A percentile compares a stretch with the other conserved stretches of the same genome.
These are phyloP conservation scores for Nicotiana otophora DNA, from an alignment of 257 asterid species.

Conservation along the genomic window DNA sequence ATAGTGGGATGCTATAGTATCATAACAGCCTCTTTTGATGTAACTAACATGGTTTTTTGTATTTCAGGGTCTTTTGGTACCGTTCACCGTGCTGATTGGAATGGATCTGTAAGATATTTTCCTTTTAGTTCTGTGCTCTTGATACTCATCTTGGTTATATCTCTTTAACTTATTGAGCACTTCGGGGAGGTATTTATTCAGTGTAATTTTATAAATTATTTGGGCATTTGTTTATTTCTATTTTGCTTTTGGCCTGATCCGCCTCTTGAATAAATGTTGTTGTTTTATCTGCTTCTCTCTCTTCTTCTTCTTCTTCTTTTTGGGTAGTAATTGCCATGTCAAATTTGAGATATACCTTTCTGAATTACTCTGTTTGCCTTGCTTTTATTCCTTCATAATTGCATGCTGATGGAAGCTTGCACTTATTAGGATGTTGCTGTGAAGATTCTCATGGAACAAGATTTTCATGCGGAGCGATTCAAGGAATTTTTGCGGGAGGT, in stretches of 20 bases:
- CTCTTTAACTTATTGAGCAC: neutral
- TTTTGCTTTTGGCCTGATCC: neutral
- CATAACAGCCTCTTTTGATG: neutral
- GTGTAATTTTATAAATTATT: neutral
- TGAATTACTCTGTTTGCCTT: neutral
- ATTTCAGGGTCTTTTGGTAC: constrained; percentile 94
- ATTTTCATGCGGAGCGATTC: constrained; percentile 64
- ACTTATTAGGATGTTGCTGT: constrained; percentile 85
- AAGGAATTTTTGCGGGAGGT: constrained; percentile 88
- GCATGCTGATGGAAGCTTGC: constrained; percentile 1
- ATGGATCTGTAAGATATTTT: constrained; percentile 81
- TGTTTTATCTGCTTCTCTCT: neutral
- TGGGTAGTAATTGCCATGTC: neutral
- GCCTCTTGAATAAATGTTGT: neutral
- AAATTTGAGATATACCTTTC: neutral
- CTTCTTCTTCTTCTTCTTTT: neutral
- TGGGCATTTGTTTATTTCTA: neutral
- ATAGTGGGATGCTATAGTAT: neutral
- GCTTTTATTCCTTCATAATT: neutral
- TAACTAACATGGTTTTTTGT: constrained; percentile 14
- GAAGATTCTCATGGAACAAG: constrained; percentile 97
- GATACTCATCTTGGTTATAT: neutral
- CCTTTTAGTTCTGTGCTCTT: constrained; percentile 20
- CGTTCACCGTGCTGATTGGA: constrained; percentile 99
- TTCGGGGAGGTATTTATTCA: neutral